Percentiles rank a stretch among this genome's conserved stretches.
Evolutionary conservation across 2,329 filamentous ascomycete genomes (phyloP).

Genomic region (Sphaerulina musiva): DNA sequence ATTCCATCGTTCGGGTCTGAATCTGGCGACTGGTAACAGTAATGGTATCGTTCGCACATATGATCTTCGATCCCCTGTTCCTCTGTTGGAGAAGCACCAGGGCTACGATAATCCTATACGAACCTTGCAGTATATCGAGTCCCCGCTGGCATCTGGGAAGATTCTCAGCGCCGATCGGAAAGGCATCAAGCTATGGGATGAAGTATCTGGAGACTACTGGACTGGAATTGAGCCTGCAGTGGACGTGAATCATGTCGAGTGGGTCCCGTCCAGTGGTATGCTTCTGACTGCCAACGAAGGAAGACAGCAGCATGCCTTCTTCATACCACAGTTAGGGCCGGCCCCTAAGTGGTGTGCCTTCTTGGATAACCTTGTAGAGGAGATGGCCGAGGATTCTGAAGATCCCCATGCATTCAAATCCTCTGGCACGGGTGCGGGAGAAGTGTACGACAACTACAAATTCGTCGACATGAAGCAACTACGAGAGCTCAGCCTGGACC

Average conservation of each 20-base stretch:
- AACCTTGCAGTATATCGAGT: conserved; percentile 62
- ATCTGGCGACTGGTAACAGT: conserved; percentile 79
- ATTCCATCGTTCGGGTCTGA: conserved; percentile 77
- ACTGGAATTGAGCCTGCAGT: conserved; percentile 92
- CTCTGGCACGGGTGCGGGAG: conserved; percentile 46
- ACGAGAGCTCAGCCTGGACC: conserved; percentile 74
- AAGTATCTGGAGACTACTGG: conserved; percentile 76
- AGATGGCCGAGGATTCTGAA: conserved; percentile 79
- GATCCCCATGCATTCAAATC: conserved; percentile 52
- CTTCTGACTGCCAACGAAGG: conserved; percentile 95
- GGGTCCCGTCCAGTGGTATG: conserved; percentile 90
- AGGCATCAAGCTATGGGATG: conserved; percentile 96
- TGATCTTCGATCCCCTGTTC: conserved; percentile 80
- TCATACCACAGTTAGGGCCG: conserved; percentile 86
- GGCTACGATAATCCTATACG: conserved; percentile 91
- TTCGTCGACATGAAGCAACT: conserved; percentile 88
- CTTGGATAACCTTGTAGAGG: conserved; percentile 94
- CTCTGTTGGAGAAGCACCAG: conserved; percentile 86
- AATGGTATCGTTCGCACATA: conserved; percentile 84
- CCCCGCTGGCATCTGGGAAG: conserved; percentile 40
- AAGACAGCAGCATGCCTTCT: conserved; percentile 88
- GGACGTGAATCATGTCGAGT: conserved; percentile 89
- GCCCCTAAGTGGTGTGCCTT: conserved; percentile 95
- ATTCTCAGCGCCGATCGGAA: conserved; percentile 72
- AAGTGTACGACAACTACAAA: conserved; percentile 98